A percentile compares a stretch with the other conserved stretches of the same genome.
These are phyloP conservation scores for Scheffersomyces stipitis DNA, from an alignment of 805 yeast species.

Conservation along the genomic window DNA sequence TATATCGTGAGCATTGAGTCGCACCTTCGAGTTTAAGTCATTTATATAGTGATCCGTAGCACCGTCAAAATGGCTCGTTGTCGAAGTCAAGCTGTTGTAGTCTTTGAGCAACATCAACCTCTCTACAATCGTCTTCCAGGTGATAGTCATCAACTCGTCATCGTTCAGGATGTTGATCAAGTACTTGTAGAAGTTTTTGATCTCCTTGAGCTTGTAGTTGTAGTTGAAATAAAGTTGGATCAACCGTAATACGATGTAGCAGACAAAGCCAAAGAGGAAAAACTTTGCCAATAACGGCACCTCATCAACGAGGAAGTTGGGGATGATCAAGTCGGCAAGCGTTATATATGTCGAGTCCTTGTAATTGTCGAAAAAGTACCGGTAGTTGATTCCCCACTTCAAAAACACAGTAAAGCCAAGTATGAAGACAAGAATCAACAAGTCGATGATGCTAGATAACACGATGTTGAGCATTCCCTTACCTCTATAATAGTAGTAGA, in stretches of 20 bases:
- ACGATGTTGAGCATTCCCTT: constrained; percentile 84
- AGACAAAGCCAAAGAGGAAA: constrained; percentile 60
- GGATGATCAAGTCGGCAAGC: constrained; percentile 32
- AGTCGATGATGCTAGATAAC: constrained; percentile 61
- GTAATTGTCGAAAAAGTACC: constrained; percentile 26
- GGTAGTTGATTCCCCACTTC: constrained; percentile 75
- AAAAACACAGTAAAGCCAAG: constrained; percentile 76
- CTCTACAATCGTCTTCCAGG: constrained; percentile 86
- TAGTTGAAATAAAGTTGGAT: constrained; percentile 61
- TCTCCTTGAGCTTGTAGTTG: constrained; percentile 62
- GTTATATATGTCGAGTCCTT: constrained; percentile 23
- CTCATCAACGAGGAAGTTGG: constrained; percentile 45
- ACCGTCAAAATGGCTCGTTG: constrained; percentile 17
- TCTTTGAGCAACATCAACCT: constrained; percentile 73
- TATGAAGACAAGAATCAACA: constrained; percentile 75
- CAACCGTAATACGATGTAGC: constrained; percentile 52
- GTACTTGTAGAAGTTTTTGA: constrained; percentile 72
- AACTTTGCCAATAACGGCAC: constrained; percentile 49
- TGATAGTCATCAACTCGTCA: constrained; percentile 81
- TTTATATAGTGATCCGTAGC: constrained; percentile 23
- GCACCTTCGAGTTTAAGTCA: constrained; percentile 67
- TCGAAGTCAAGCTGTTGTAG: constrained; percentile 69
- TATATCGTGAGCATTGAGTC: constrained; percentile 88
- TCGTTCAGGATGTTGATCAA: constrained; percentile 71
- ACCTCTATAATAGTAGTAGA: constrained; percentile 81